These are phyloP conservation scores for Colletotrichum sansevieriae DNA, from an alignment of 2,329 filamentous ascomycete genomes.

Conservation along the genomic window DNA sequence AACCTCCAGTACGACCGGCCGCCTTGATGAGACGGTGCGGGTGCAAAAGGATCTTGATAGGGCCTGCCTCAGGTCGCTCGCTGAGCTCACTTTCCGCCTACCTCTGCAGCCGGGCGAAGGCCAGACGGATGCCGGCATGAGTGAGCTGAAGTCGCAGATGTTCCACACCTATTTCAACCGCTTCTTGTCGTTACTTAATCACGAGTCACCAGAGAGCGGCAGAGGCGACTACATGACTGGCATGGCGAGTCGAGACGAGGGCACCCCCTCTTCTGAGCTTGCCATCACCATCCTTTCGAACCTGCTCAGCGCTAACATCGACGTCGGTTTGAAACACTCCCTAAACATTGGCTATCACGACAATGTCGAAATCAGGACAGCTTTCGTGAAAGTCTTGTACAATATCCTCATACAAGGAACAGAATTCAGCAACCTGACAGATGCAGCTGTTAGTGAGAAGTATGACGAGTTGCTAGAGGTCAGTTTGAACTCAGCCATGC, in stretches of 20 bases:
- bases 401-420: conserved; percentile 80
- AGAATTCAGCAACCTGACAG: conserved; percentile 77
- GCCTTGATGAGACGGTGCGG: conserved; percentile 68
- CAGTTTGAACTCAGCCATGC: conserved; percentile 39
- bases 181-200: conserved; percentile 74
- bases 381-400: conserved; percentile 77
- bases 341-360: conserved; percentile 79
- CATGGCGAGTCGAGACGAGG: conserved; percentile 61
- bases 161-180: conserved; percentile 80
- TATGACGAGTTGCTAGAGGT: conserved; percentile 75
- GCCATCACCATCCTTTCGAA: conserved; percentile 78
- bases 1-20: conserved; percentile 50
- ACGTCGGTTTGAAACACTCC: conserved; percentile 78
- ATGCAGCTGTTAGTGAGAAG: conserved; percentile 76
- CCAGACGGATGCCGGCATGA: conserved; percentile 74
- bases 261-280: conserved; percentile 69
- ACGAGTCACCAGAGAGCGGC: conserved; percentile 62
- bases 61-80: conserved; percentile 74
- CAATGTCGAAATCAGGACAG: conserved; percentile 76
- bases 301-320: conserved; percentile 77
- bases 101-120: conserved; percentile 75
- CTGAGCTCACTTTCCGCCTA: conserved; percentile 74
- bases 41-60: conserved; percentile 76
- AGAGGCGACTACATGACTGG: conserved; percentile 54
- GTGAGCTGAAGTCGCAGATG: conserved; percentile 78